These are phyloP conservation scores for Candida nemodendra DNA, from an alignment of 805 yeast genomes.

Conservation along the genomic window DNA sequence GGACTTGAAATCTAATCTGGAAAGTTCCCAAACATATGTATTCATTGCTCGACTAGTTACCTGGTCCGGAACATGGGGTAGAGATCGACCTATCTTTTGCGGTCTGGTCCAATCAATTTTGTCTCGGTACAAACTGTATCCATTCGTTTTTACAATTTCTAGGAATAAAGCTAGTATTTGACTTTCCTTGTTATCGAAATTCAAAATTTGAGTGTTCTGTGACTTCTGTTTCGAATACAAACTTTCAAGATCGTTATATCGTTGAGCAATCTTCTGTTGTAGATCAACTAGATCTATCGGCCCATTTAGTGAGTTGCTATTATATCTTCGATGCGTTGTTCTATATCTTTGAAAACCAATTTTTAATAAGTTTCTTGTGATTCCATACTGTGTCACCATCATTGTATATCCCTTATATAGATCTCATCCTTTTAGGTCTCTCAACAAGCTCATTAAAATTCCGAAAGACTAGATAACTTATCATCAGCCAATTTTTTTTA, in stretches of 20 bases:
- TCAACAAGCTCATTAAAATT: too few relatives aligned
- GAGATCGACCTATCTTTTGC: slow-evolving; percentile 1
- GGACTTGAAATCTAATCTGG: slow-evolving; percentile 5
- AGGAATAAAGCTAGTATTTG: slow-evolving; percentile 5
- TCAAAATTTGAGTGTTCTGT: neutral
- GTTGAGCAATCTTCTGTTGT: neutral
- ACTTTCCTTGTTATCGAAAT: slow-evolving; percentile 6
- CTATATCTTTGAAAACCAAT: too few relatives aligned
- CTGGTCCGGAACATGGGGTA: slow-evolving; percentile 11
- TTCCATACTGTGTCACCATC: too few relatives aligned
- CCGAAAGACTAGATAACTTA: too few relatives aligned
- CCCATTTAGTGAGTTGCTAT: neutral
- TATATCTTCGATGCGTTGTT: too few relatives aligned
- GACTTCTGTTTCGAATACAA: neutral
- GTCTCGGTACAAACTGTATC: slow-evolving; percentile 3
- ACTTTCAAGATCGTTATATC: neutral
- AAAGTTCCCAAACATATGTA: slow-evolving; percentile 7
- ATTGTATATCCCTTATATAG: too few relatives aligned
- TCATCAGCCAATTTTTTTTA: too few relatives aligned
- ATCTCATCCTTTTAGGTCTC: too few relatives aligned
- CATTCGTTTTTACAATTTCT: slow-evolving; percentile 4
- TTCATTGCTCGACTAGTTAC: slow-evolving; percentile 5
- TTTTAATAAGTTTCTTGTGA: too few relatives aligned
- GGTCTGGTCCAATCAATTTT: slow-evolving; percentile 4
- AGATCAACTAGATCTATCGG: neutral